Evolutionary conservation across 805 yeast genomes (phyloP).

Genomic region (Starmerella sp.): DNA sequence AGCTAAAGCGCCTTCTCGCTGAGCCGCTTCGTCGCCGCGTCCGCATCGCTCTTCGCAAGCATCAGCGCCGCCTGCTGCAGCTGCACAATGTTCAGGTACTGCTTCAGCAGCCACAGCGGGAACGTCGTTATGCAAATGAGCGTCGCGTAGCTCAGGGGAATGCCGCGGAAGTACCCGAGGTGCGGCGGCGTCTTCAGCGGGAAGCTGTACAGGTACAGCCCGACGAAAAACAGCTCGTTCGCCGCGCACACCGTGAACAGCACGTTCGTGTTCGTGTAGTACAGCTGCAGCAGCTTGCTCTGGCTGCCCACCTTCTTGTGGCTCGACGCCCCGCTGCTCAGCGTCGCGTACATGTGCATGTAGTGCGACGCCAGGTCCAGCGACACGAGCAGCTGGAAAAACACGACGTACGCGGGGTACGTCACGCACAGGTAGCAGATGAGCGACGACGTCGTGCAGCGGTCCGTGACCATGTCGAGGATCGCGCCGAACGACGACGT

Average conservation of each 20-base stretch:
- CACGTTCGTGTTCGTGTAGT: slow-evolving; percentile 76
- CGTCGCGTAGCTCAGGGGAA: slow-evolving; percentile 48
- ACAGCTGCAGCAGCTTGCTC: slow-evolving; percentile 63
- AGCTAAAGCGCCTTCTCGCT: slow-evolving; percentile 3
- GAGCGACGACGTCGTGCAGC: slow-evolving; percentile 92
- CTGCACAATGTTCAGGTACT: slow-evolving; percentile 79
- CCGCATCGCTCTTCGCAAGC: slow-evolving; percentile 68
- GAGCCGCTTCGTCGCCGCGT: slow-evolving; percentile 31
- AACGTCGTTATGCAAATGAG: slow-evolving; percentile 47
- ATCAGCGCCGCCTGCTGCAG: slow-evolving; percentile 71
- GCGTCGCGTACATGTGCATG: slow-evolving; percentile 96
- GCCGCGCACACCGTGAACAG: slow-evolving; percentile 83
- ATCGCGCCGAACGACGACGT: slow-evolving; percentile 92
- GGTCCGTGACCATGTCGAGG: slow-evolving; percentile 95
- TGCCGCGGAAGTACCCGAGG: slow-evolving; percentile 26
- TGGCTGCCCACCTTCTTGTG: slow-evolving; percentile 75
- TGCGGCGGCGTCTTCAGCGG: slow-evolving; percentile 36
- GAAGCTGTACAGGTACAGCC: slow-evolving; percentile 68
- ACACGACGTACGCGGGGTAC: slow-evolving; percentile 56
- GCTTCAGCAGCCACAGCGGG: slow-evolving; percentile 88
- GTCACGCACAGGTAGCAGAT: slow-evolving; percentile 73
- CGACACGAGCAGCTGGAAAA: slow-evolving; percentile 76
- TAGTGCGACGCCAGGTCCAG: slow-evolving; percentile 82
- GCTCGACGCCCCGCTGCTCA: slow-evolving; percentile 62
- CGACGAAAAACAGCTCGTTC: slow-evolving; percentile 87